Conservation (phyloP, 2,329 filamentous ascomycete species). For the Pseudopithomyces chartarum region DNA sequence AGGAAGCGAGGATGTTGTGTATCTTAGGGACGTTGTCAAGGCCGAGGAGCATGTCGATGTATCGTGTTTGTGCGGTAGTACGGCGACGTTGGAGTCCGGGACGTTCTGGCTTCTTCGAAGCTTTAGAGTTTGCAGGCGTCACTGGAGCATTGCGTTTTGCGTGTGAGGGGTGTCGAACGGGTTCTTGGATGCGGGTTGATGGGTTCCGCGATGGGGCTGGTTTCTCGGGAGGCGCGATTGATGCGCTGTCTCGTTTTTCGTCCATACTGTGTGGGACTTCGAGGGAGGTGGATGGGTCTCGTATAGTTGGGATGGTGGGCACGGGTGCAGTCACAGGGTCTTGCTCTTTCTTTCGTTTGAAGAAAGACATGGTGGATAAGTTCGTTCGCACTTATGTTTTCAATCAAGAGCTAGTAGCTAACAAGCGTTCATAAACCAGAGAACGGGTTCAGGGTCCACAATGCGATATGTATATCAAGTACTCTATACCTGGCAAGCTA, state of each 20-base stretch:
- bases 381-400: neutral
- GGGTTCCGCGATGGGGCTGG: constrained; percentile 19
- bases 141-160: constrained; percentile 5
- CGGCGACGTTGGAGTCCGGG: constrained; percentile 26
- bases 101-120: constrained; percentile 9
- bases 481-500: neutral
- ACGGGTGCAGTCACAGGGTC: neutral
- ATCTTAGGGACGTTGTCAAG: constrained; percentile 53
- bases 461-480: neutral
- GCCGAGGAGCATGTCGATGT: constrained; percentile 52
- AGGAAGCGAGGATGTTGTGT: constrained; percentile 55
- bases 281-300: neutral
- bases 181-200: constrained; percentile 25
- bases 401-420: neutral
- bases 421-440: neutral
- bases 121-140: neutral
- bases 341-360: neutral
- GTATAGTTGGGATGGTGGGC: neutral
- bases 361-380: constrained; percentile 7
- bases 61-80: constrained; percentile 34
- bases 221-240: constrained; percentile 1
- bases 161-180: constrained; percentile 6
- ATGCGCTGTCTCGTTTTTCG: constrained; percentile 9
- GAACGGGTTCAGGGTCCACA: neutral
- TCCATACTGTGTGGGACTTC: constrained; percentile 4